Evolutionary conservation across 1,284 basidiomycete genomes (phyloP).

Genomic region (Trichosporon coremiiforme): DNA sequence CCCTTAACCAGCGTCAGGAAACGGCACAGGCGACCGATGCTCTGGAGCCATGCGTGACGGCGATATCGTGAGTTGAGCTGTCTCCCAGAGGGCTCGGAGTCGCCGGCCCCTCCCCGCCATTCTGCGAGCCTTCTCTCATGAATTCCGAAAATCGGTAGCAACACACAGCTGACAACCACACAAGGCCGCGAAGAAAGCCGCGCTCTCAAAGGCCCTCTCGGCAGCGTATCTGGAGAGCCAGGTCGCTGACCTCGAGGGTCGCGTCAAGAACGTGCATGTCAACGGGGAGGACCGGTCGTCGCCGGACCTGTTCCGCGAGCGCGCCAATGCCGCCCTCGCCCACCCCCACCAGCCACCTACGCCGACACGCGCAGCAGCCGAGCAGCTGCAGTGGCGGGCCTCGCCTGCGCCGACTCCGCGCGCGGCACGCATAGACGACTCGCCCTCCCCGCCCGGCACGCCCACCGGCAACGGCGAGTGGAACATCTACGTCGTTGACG

Average conservation of each 20-base stretch:
- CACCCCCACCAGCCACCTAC: background rate
- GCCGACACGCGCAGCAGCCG: conserved; percentile 1
- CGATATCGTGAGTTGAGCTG: conserved; percentile 25
- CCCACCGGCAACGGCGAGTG: conserved; percentile 23
- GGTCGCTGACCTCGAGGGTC: conserved; percentile 52
- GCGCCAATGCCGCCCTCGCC: background rate
- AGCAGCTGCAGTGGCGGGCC: conserved; percentile 6
- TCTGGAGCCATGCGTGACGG: conserved; percentile 25
- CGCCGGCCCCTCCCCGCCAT: too few species aligned
- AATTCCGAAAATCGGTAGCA: background rate
- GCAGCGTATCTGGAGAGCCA: conserved; percentile 56
- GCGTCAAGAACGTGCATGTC: conserved; percentile 38
- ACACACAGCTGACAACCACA: conserved; percentile 8
- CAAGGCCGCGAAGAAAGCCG: conserved; percentile 49
- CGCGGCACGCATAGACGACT: conserved; percentile 26
- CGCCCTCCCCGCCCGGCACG: conserved; percentile 21
- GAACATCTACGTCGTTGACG: conserved; percentile 69
- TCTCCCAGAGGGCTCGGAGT: too few species aligned
- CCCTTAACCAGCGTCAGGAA: background rate
- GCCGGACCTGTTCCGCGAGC: background rate
- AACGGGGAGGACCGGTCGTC: conserved; percentile 1
- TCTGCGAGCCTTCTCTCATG: background rate
- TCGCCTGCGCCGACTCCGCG: background rate
- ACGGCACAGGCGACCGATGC: conserved; percentile 12
- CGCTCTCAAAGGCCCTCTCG: conserved; percentile 53